A percentile compares a stretch with the other conserved stretches of the same genome.
Conservation (phyloP, 148 eudicot species). For the Polygonum maritimum region DNA sequence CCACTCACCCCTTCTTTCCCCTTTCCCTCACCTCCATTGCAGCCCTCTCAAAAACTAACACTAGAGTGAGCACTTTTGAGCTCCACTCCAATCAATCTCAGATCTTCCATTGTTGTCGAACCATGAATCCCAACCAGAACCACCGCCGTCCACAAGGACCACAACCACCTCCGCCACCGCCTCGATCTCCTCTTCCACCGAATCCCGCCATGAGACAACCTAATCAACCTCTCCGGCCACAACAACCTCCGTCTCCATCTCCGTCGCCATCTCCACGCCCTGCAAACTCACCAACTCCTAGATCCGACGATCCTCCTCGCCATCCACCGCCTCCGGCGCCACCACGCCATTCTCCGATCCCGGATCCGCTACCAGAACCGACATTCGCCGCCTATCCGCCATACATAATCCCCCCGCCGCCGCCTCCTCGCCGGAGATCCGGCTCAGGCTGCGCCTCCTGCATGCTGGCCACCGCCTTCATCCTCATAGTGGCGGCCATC, state of each 20-base stretch:
- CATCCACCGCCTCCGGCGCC: constrained; percentile 9
- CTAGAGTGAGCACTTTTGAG: not conserved
- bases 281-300: not conserved
- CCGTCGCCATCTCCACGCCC: constrained; percentile 5
- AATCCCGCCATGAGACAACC: not conserved
- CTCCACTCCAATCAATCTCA: not conserved
- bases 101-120: not conserved
- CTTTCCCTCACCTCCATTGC: constrained; percentile 5
- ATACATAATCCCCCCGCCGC: constrained; percentile 10
- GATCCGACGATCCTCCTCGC: not conserved
- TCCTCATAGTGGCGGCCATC: constrained; percentile 29
- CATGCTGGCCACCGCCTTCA: constrained; percentile 56
- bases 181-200: not conserved
- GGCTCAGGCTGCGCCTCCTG: constrained; percentile 54
- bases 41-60: not conserved
- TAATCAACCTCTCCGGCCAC: not conserved
- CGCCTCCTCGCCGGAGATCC: constrained; percentile 21
- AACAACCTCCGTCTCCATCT: not conserved
- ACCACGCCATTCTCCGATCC: not conserved
- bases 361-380: not conserved
- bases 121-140: not conserved
- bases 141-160: not conserved
- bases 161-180: not conserved
- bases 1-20: not conserved
- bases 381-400: constrained; percentile 7